Evolutionary conservation across 495 filamentous ascomycete genomes (phyloP).

Genomic region (Glutinoglossum americanum): DNA sequence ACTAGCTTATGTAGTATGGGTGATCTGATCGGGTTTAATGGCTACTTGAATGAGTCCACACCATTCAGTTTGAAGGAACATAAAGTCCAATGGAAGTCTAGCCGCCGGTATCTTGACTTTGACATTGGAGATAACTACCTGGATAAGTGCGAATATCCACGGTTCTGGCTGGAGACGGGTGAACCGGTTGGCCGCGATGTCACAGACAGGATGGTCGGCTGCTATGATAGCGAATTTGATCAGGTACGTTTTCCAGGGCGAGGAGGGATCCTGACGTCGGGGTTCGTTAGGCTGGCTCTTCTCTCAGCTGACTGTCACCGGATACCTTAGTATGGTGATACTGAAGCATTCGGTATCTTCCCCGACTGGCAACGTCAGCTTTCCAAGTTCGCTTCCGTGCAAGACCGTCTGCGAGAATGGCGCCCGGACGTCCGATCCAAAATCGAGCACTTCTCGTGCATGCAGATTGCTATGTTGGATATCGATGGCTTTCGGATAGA

Average conservation of each 20-base stretch:
- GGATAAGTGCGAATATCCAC: conserved; percentile 17
- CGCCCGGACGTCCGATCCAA: conserved; percentile 17
- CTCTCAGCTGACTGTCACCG: background rate
- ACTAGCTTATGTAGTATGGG: conserved; percentile 15
- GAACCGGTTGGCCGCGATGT: conserved; percentile 10
- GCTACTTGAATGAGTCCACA: conserved; percentile 21
- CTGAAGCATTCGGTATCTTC: conserved; percentile 22
- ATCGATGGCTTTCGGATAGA: conserved; percentile 29
- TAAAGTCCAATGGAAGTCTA: conserved; percentile 22
- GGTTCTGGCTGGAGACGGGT: conserved; percentile 17
- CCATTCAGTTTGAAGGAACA: conserved; percentile 23
- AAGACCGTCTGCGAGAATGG: conserved; percentile 23
- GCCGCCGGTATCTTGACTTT: conserved; percentile 22
- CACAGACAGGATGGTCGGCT: conserved; percentile 16
- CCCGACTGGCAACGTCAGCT: conserved; percentile 18
- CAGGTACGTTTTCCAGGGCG: conserved; percentile 8
- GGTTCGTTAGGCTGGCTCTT: background rate
- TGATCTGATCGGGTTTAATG: conserved; percentile 26
- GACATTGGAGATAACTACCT: conserved; percentile 14
- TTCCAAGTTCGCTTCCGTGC: conserved; percentile 21
- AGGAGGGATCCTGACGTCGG: background rate
- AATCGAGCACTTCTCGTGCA: conserved; percentile 20
- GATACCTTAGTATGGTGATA: conserved; percentile 17
- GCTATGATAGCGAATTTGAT: conserved; percentile 21
- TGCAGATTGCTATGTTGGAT: conserved; percentile 24